phyloP scores from a whole-genome alignment of 306 rosid genomes.

The Cyclanthera cordifolia region DNA sequence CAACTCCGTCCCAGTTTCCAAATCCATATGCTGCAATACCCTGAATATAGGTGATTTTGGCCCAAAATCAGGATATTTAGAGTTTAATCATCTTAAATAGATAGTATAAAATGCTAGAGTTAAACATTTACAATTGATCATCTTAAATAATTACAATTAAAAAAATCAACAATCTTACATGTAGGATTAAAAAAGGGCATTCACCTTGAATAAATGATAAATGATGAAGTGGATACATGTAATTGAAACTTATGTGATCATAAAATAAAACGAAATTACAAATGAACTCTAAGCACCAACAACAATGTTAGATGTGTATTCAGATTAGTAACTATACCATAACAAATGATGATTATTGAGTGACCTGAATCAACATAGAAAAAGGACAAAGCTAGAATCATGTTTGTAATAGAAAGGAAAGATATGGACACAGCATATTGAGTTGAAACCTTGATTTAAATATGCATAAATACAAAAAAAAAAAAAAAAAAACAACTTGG shows the following conservation, averaged over 20 bases:
- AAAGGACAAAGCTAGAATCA: not conserved
- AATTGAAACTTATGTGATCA: not conserved
- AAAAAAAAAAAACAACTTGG: too few species aligned
- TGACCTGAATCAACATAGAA: not conserved
- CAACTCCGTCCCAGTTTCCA: conserved; percentile 76
- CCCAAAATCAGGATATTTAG: conserved; percentile 1
- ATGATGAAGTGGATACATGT: not conserved
- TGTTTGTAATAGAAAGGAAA: not conserved
- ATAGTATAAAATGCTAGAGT: not conserved
- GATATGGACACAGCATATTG: not conserved
- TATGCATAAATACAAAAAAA: not conserved
- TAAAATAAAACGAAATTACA: not conserved
- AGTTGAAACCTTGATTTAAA: not conserved
- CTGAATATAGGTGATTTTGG: conserved; percentile 23
- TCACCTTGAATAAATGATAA: not conserved
- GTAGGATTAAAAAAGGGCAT: not conserved
- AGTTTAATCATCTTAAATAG: not conserved
- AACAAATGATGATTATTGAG: not conserved
- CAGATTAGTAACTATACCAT: not conserved
- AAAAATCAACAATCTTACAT: too few species aligned
- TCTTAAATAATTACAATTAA: not conserved
- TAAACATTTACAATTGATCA: too few species aligned
- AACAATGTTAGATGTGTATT: not conserved
- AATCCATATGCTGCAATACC: conserved; percentile 84
- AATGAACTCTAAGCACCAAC: not conserved